These are phyloP conservation scores for Metschnikowia borealis DNA, from an alignment of 805 yeast genomes.

Conservation along the genomic window DNA sequence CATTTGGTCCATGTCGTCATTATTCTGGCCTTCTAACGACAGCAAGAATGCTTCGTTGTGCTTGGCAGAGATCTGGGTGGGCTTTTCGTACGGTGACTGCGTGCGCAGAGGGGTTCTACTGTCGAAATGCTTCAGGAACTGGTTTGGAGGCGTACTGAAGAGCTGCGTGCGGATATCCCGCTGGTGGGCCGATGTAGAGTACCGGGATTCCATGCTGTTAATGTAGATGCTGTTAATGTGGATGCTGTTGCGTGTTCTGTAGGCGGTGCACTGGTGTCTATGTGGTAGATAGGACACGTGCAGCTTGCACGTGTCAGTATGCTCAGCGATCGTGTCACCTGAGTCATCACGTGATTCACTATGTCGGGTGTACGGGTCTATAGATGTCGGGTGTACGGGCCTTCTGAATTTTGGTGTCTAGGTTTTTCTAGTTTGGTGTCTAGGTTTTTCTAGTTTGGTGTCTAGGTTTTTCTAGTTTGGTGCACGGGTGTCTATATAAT, in stretches of 20 bases:
- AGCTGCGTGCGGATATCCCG: constrained; percentile 42
- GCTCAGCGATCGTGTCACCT: no score
- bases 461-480: not conserved
- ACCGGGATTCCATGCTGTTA: constrained; percentile 15
- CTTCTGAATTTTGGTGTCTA: not conserved
- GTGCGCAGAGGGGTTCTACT: constrained; percentile 26
- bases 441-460: not conserved
- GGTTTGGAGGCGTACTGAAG: constrained; percentile 24
- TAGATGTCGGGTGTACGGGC: no score
- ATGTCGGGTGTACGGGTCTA: not conserved
- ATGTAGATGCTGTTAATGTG: not conserved
- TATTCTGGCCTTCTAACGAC: constrained; percentile 42
- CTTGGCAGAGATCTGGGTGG: constrained; percentile 28
- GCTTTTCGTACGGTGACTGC: constrained; percentile 37
- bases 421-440: not conserved
- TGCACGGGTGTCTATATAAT: not conserved
- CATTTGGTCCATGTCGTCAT: constrained; percentile 41
- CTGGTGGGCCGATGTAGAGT: constrained; percentile 32
- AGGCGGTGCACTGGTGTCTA: not conserved
- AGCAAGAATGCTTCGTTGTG: constrained; percentile 41
- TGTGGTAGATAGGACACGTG: not conserved
- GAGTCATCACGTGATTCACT: no score
- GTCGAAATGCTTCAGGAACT: constrained; percentile 3
- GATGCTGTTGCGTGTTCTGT: not conserved
- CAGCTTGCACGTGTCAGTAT: not conserved